These are phyloP conservation scores for Kazachstania africana DNA, from an alignment of 805 yeast genomes.

Conservation along the genomic window DNA sequence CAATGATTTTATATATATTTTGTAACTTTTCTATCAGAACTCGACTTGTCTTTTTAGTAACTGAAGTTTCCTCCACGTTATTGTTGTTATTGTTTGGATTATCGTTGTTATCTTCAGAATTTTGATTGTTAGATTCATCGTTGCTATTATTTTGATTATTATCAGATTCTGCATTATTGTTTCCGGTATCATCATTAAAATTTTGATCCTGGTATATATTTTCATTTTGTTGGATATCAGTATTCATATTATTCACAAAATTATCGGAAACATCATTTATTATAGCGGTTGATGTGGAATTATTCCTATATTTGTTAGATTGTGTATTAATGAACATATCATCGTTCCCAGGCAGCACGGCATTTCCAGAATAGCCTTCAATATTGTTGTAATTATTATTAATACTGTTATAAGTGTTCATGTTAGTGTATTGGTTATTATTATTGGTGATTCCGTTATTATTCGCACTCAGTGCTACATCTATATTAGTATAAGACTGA, in stretches of 20 bases:
- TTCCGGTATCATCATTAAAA: neutral
- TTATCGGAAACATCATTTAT: constrained; percentile 1
- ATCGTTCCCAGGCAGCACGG: neutral
- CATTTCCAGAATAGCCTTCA: neutral
- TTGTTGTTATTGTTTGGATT: constrained; percentile 14
- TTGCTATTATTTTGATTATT: constrained; percentile 5
- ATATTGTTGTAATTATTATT: too few relatives aligned
- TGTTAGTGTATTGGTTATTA: constrained; percentile 1
- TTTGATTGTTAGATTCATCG: constrained; percentile 7
- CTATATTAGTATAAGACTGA: neutral
- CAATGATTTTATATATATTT: constrained; percentile 61
- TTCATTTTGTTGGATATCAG: neutral
- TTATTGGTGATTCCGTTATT: too few relatives aligned
- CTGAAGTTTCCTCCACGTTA: constrained; percentile 10
- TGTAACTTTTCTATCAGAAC: constrained; percentile 58
- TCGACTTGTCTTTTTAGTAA: constrained; percentile 26
- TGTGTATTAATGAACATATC: neutral
- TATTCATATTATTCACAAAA: too few relatives aligned
- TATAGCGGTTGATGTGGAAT: too few relatives aligned
- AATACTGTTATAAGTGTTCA: neutral
- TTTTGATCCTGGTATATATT: neutral
- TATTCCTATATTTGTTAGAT: neutral
- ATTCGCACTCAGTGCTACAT: neutral
- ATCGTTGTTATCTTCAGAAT: constrained; percentile 7
- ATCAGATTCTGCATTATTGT: constrained; percentile 1